Evolutionary conservation across 2,329 filamentous ascomycete genomes (phyloP).

Genomic region (Sclerotinia spermophila): DNA sequence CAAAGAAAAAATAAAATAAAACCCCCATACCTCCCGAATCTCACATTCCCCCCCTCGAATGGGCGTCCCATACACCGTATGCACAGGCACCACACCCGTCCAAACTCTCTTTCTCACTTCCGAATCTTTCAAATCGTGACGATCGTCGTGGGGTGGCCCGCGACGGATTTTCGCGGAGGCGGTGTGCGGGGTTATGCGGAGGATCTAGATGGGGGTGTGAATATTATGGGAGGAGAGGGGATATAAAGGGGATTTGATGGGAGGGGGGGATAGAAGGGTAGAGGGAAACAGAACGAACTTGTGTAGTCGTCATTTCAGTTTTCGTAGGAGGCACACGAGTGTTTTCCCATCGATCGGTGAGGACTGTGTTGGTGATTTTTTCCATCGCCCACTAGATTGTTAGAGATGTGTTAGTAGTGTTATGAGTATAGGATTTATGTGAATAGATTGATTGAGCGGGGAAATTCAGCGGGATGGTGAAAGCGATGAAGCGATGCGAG

Average conservation of each 20-base stretch:
- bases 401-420: not conserved
- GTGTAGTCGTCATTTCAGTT: constrained; percentile 70
- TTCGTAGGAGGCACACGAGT: constrained; percentile 66
- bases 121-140: constrained; percentile 45
- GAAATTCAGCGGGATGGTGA: no score
- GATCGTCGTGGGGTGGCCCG: constrained; percentile 58
- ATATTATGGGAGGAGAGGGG: not conserved
- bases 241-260: not conserved
- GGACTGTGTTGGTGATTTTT: constrained; percentile 70
- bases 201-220: constrained; percentile 43
- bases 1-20: not conserved
- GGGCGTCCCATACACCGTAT: constrained; percentile 52
- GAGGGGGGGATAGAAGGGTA: not conserved
- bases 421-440: no score
- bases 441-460: no score
- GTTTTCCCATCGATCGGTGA: constrained; percentile 65
- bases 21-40: constrained; percentile 35
- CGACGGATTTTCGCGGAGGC: constrained; percentile 73
- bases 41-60: constrained; percentile 26
- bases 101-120: constrained; percentile 45
- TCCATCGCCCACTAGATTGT: constrained; percentile 61
- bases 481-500: no score
- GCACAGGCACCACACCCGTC: constrained; percentile 60
- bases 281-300: not conserved
- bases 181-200: constrained; percentile 63